Evolutionary conservation across 2,329 filamentous ascomycete species (phyloP).

Genomic region (Hypoxylon sp.): DNA sequence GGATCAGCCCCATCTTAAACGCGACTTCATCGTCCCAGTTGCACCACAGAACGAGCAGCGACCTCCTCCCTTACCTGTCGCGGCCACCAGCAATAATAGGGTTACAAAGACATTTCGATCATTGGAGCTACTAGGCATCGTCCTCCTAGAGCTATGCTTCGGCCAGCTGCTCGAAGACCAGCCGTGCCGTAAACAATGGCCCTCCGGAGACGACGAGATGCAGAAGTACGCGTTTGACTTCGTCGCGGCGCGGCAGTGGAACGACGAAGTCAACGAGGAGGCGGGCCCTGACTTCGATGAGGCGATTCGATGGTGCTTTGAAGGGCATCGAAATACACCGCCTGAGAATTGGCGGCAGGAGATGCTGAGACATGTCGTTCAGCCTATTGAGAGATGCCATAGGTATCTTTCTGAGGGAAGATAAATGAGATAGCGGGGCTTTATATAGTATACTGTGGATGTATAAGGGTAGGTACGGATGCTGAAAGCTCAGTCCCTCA

Average conservation of each 20-base stretch:
- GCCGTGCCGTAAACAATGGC: conserved; percentile 14
- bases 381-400: conserved; percentile 34
- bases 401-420: conserved; percentile 12
- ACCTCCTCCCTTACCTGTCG: background rate
- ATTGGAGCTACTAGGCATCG: conserved; percentile 39
- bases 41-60: background rate
- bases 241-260: conserved; percentile 38
- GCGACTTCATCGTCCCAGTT: background rate
- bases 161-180: conserved; percentile 31
- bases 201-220: conserved; percentile 3
- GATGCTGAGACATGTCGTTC: conserved; percentile 39
- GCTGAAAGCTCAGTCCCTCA: no score
- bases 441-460: background rate
- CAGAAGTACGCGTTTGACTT: conserved; percentile 34
- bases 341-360: conserved; percentile 35
- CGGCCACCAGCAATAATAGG: background rate
- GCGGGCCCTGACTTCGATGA: conserved; percentile 31
- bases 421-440: background rate
- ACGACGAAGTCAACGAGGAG: conserved; percentile 38
- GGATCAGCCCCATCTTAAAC: conserved; percentile 39
- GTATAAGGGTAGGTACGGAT: background rate
- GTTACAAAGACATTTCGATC: background rate
- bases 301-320: conserved; percentile 34
- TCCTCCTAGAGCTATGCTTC: conserved; percentile 47
- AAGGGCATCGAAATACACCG: conserved; percentile 6